Base-by-base conservation (phyloP, 176 grass and related monocot species). In the Poa annua region DNA sequence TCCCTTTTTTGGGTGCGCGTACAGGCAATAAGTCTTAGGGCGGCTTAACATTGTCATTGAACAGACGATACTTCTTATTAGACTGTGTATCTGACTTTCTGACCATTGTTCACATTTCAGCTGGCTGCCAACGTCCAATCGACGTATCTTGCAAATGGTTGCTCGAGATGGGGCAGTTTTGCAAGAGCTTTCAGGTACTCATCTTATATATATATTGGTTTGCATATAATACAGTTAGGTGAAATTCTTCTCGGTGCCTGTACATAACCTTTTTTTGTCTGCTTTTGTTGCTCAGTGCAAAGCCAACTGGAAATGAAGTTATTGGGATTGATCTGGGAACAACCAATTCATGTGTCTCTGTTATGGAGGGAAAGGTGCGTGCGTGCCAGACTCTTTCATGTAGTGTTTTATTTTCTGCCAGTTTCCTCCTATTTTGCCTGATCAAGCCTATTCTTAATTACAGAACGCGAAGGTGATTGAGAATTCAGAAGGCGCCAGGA, bases 321-420 rank as follows among this genome's bases (percentile, higher is more conserved):
- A 88, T 88, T 68, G 87, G 87, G 68, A 88, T 88, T 80, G 87
- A 85, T 84, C 57, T 88, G 59, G 87, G 87, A 75, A 85, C 87
- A 15, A 88, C 87, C 59, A 88, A 88, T 50, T 88, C 81, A 10
- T 88, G 81, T 12, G 68, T 88, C 13, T 77, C 81, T 60, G 59
- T 88, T 75, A 88, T 88, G 81, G 87, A 88, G 81, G 87, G 76
- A 68, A 88, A 88, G 76, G 87, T 89, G 4, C 5, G 87, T 89
- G 4, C 5, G 68, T 59, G 3, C 8, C 25, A 3, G 7, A 25
- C 73, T 52, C 12, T 15, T 29, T 61, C 13, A 11, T 63, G 39
- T 16, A 13, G 11, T 71, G 24, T 65, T 72, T 0, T 19, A 2
- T 89, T 68, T 52, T n/a, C 24, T 49, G n/a, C 13, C 26, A 14